A percentile compares a stretch with the other conserved stretches of the same genome.
phyloP scores from a whole-genome alignment of 2,329 filamentous ascomycete species.

The Ceratocystis eucalypticola region DNA sequence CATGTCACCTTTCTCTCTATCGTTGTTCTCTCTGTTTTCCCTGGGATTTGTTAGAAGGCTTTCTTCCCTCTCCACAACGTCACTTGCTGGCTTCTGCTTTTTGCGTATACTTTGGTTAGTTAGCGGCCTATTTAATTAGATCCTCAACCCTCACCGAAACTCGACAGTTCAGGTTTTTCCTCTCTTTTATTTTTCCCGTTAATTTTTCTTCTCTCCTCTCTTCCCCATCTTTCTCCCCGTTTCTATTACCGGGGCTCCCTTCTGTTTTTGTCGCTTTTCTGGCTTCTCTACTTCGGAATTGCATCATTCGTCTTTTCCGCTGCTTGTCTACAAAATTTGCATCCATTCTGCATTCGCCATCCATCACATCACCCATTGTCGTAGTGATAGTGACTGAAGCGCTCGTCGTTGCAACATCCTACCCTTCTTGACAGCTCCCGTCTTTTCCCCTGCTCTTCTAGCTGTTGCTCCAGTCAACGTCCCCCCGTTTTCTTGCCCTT shows the following conservation, averaged over 20 bases:
- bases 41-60: neutral
- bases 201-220: slow-evolving; percentile 8
- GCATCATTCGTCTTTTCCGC: too few species aligned
- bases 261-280: neutral
- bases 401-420: too few species aligned
- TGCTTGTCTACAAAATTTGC: too few species aligned
- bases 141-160: slow-evolving; percentile 9
- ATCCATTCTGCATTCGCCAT: neutral
- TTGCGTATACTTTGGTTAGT: neutral
- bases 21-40: neutral
- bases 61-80: slow-evolving; percentile 8
- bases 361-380: neutral
- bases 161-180: neutral
- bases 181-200: slow-evolving; percentile 18
- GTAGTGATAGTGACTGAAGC: neutral
- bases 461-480: slow-evolving; percentile 11
- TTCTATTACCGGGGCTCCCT: neutral
- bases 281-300: neutral
- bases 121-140: slow-evolving; percentile 11
- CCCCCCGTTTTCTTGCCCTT: neutral
- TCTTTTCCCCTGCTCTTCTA: too few species aligned
- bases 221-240: slow-evolving; percentile 10
- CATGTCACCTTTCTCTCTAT: neutral
- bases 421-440: too few species aligned
- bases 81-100: slow-evolving; percentile 8